phyloP scores from a whole-genome alignment of 23 red algal genomes.

The Gracilaria caudata region DNA sequence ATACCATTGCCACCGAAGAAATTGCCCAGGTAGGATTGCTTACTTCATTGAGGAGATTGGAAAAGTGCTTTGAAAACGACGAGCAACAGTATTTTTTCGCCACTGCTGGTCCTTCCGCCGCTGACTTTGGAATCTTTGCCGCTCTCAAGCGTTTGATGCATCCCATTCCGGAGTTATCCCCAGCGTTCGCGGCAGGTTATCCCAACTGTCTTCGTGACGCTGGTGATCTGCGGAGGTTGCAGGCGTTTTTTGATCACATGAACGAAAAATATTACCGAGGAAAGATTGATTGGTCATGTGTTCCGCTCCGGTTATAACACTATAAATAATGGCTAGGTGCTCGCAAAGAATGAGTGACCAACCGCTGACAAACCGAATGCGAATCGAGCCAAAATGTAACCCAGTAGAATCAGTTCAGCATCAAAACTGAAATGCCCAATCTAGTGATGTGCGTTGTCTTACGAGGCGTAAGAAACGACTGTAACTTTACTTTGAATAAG shows the following conservation, averaged over 20 bases:
- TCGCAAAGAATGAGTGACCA: too few relatives aligned
- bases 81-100: not conserved
- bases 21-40: not conserved
- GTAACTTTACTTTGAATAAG: too few relatives aligned
- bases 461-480: too few relatives aligned
- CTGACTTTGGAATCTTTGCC: not conserved
- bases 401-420: too few relatives aligned
- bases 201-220: too few relatives aligned
- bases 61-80: not conserved
- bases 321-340: too few relatives aligned
- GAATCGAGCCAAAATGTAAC: too few relatives aligned
- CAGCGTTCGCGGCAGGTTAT: not conserved
- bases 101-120: not conserved
- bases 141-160: not conserved
- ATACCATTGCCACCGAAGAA: not conserved
- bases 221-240: not conserved
- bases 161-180: not conserved
- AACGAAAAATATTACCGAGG: not conserved
- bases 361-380: too few relatives aligned
- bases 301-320: too few relatives aligned
- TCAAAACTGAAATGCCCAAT: too few relatives aligned
- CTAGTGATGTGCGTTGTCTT: too few relatives aligned
- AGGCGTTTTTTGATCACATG: not conserved
- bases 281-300: not conserved
- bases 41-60: not conserved